Base-by-base conservation (phyloP, 306 rosid species). In the Cucumis cinereus region DNA sequence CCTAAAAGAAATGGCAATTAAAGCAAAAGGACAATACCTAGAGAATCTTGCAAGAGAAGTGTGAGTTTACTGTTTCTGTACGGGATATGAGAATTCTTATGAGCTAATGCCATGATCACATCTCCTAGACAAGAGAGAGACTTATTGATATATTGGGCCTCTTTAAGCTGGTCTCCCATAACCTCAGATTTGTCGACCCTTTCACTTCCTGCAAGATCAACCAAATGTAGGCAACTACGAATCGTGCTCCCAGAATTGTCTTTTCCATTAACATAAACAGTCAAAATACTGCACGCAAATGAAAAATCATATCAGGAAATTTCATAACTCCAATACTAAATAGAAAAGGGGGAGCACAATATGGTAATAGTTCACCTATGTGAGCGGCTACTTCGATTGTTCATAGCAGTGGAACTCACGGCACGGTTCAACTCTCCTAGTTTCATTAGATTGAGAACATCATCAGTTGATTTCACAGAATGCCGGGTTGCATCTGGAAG, bases 201-300 rank as follows among this genome's bases (percentile, higher is more conserved):
- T 81, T 94, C 99, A 17, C 99, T 94, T 83, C 99, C 99, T 4
- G 99, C 99, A 13, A 94, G 93, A 86, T 94, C 99, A 77, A 94
- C 91, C 82, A 94, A 83, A 85, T 94, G 97, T 77, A 94, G 87
- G 76, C 97, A 89, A 76, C 97, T 92, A 33, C 83, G 89, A 64
- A 89, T 82, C 61, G 81, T 61, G 85, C 78, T 87, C 52, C 96
- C 93, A 0, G 92, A 82, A n/a, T 75, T 45, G 79, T 94, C 97
- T 83, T 88, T 89, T 38, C 97, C 99, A 73, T 87, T 84, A 79
- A 94, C 89, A 84, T 94, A 97, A 47, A 94, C 96, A 53, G 99
- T 94, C 67, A 94, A 87, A 38, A 94, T 84, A 84, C 99, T 92
- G 86, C 54, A 45, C 8, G 82, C 79, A 79, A 16, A 70, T n/a